Percentiles rank a stretch among this genome's conserved stretches.
phyloP scores from a whole-genome alignment of 495 filamentous ascomycete genomes.

The Aspergillus saccharolyticus region DNA sequence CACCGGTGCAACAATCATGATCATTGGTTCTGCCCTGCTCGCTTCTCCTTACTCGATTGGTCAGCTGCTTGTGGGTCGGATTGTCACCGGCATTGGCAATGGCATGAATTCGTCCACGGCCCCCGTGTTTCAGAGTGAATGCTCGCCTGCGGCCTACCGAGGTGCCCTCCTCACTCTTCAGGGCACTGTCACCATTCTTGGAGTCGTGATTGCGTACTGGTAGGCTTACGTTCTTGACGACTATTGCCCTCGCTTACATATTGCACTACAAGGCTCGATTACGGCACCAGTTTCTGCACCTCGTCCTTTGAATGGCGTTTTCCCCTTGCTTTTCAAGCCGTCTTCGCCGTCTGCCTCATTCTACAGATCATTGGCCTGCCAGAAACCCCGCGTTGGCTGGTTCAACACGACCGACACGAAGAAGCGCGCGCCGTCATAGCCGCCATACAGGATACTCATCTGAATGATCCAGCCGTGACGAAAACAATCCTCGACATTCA shows the following conservation, averaged over 20 bases:
- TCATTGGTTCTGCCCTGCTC: constrained; percentile 36
- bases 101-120: constrained; percentile 48
- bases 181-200: constrained; percentile 38
- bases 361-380: constrained; percentile 58
- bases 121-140: constrained; percentile 51
- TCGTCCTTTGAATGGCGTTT: constrained; percentile 51
- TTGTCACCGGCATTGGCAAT: constrained; percentile 47
- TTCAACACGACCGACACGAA: constrained; percentile 45
- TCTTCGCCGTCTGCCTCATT: constrained; percentile 53
- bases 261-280: constrained; percentile 47
- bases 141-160: constrained; percentile 52
- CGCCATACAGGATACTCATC: constrained; percentile 16
- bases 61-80: constrained; percentile 47
- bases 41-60: constrained; percentile 42
- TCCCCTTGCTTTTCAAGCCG: constrained; percentile 53
- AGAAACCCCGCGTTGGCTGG: constrained; percentile 55
- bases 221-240: not conserved
- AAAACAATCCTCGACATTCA: constrained; percentile 30
- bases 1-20: constrained; percentile 37
- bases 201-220: constrained; percentile 42
- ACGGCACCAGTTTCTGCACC: constrained; percentile 47
- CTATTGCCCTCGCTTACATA: constrained; percentile 11
- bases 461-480: constrained; percentile 13
- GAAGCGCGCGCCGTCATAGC: constrained; percentile 36
- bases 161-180: constrained; percentile 55